Evolutionary conservation across 306 rosid species (phyloP), one percentile per base, ranked within the genome.

Genomic region (Inga laurina): DNA sequence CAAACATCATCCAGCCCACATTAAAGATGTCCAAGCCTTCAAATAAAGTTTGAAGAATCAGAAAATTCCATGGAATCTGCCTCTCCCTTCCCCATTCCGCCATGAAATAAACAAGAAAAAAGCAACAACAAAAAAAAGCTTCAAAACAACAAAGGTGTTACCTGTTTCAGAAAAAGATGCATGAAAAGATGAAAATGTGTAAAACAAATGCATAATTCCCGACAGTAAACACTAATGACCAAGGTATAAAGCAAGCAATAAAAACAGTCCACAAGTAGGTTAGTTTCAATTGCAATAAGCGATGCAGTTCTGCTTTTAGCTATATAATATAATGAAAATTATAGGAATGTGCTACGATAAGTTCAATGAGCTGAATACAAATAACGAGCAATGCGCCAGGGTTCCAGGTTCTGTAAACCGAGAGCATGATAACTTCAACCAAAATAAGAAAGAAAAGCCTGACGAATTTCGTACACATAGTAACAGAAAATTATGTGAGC

Each of bases 1-100:
- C 64, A 79, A 70, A 49, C 44, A 79, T 66, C 37, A 39, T 11
- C 37, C 80, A 51, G 24, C 71, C 44, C 81, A 62, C 56, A 51
- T 8, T 21, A 54, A 21, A 2, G 51, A 52, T 15, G 27, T 34
- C 3, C 3, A 52, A 35, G 24, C 61, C 79, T 54, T 75, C 34
- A 51, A 74, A 71, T 71, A 4, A 72, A 48, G 37, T 72, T 44
- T 45, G 45, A 48, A 49, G 19, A 3, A 74, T 45, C 4, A 10
- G 62, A 48, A 12, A 9, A 30, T 48, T 14, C 51, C 24, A 48
- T 9, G 61, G 19, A 74, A 74, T 43, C 44, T 30, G 83, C 77
- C 77, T 35, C 61, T 67, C 66, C 39, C 77, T 52, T 72, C 21
- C 21, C 76, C 27, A 8, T 45, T 18, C 30, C 44, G 11, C 30